Evolutionary conservation across 2,329 filamentous ascomycete species (phyloP).

Genomic region (Colletotrichum sp.): DNA sequence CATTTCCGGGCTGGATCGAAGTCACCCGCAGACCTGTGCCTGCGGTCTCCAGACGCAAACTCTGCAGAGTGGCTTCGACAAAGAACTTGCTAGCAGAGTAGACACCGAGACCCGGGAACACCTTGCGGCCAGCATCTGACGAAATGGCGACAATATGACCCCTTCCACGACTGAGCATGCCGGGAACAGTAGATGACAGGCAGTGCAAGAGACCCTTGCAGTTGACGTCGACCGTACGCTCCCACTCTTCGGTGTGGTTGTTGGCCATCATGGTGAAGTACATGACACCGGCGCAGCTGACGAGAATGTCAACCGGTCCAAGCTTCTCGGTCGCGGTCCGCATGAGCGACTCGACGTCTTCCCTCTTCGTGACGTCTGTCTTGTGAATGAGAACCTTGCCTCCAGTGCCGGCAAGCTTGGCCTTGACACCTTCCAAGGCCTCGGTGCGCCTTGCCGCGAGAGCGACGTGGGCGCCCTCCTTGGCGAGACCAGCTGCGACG

Average conservation of each 20-base stretch:
- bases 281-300: slow-evolving; percentile 84
- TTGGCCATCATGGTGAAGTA: slow-evolving; percentile 91
- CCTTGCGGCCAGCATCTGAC: slow-evolving; percentile 81
- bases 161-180: slow-evolving; percentile 71
- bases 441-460: slow-evolving; percentile 75
- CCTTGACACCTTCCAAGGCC: slow-evolving; percentile 71
- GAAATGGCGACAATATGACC: slow-evolving; percentile 84
- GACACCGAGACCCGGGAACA: slow-evolving; percentile 81
- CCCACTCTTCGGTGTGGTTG: slow-evolving; percentile 75
- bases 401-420: slow-evolving; percentile 56
- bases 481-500: slow-evolving; percentile 70
- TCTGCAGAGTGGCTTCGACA: slow-evolving; percentile 81
- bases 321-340: slow-evolving; percentile 63
- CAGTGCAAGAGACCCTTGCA: slow-evolving; percentile 83
- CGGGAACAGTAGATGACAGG: slow-evolving; percentile 71
- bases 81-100: slow-evolving; percentile 89
- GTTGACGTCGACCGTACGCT: slow-evolving; percentile 83
- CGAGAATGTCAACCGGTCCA: slow-evolving; percentile 78
- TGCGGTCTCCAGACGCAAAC: slow-evolving; percentile 76
- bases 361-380: slow-evolving; percentile 74
- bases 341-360: slow-evolving; percentile 72
- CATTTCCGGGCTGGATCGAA: slow-evolving; percentile 78
- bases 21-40: slow-evolving; percentile 77
- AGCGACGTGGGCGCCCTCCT: slow-evolving; percentile 74
- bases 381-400: slow-evolving; percentile 71